phyloP scores from a whole-genome alignment of 805 yeast species.

The Spathaspora gorwiae region DNA sequence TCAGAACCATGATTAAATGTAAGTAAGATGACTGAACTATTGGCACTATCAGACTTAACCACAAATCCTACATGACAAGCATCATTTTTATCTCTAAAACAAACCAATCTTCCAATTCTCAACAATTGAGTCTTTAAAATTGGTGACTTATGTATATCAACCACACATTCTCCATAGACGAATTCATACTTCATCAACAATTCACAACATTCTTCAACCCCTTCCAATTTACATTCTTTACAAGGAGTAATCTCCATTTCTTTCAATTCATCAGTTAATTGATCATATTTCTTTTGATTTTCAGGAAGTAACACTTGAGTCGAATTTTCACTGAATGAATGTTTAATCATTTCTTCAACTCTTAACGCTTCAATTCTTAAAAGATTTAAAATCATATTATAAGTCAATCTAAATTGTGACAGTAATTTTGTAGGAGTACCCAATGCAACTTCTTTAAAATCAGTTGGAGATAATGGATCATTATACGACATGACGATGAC shows the following conservation, averaged over 20 bases:
- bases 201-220: slow-evolving; percentile 43
- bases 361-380: slow-evolving; percentile 88
- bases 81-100: slow-evolving; percentile 48
- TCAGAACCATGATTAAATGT: slow-evolving; percentile 42
- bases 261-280: slow-evolving; percentile 45
- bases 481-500: slow-evolving; percentile 87
- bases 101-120: slow-evolving; percentile 52
- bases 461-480: slow-evolving; percentile 51
- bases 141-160: slow-evolving; percentile 44
- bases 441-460: slow-evolving; percentile 74
- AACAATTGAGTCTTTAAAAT: slow-evolving; percentile 43
- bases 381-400: slow-evolving; percentile 89
- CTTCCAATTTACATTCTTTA: slow-evolving; percentile 33
- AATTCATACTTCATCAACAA: slow-evolving; percentile 43
- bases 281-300: slow-evolving; percentile 63
- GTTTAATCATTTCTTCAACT: slow-evolving; percentile 98
- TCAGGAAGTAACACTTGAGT: slow-evolving; percentile 83
- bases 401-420: slow-evolving; percentile 91
- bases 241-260: slow-evolving; percentile 31
- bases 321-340: slow-evolving; percentile 88
- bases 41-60: slow-evolving; percentile 36
- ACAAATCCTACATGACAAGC: slow-evolving; percentile 50
- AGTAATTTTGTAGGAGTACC: slow-evolving; percentile 88
- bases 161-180: slow-evolving; percentile 42
- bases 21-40: slow-evolving; percentile 32